Conservation (phyloP, 345 rosid genomes). For the Sisymbrium irio region DNA sequence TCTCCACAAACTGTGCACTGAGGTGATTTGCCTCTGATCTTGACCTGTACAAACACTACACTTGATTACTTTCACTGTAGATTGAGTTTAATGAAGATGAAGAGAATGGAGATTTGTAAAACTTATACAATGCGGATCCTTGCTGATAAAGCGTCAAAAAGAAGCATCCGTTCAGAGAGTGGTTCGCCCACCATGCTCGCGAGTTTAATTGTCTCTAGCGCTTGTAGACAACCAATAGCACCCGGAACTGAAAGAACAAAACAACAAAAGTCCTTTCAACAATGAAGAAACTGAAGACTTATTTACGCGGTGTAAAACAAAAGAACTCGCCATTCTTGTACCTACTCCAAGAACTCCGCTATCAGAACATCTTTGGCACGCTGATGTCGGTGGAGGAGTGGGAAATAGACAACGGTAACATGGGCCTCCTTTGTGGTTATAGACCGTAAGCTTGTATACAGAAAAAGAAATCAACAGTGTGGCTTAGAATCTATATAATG, state of each 20-base stretch:
- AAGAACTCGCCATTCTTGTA: constrained; percentile 26
- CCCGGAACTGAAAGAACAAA: constrained; percentile 68
- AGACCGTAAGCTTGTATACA: constrained; percentile 49
- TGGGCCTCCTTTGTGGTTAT: constrained; percentile 73
- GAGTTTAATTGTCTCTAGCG: constrained; percentile 89
- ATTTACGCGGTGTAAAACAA: not conserved
- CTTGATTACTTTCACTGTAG: not conserved
- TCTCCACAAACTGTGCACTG: constrained; percentile 82
- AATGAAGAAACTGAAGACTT: not conserved
- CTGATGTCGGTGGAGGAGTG: constrained; percentile 75
- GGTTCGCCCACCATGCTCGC: constrained; percentile 85
- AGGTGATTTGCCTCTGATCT: constrained; percentile 71
- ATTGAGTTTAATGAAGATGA: not conserved
- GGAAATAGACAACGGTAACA: constrained; percentile 89
- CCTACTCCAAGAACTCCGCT: constrained; percentile 92
- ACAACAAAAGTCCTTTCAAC: not conserved
- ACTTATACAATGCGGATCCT: constrained; percentile 71
- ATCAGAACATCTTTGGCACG: constrained; percentile 88
- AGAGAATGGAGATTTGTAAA: not conserved
- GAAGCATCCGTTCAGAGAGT: constrained; percentile 82
- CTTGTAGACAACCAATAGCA: constrained; percentile 92
- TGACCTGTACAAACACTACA: constrained; percentile 50
- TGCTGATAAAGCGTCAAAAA: constrained; percentile 85
- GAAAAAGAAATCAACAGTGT: not conserved
- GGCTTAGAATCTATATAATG: not conserved